These are phyloP conservation scores for Mycosarcoma mackinlayi DNA, from an alignment of 1,284 basidiomycete species.

Conservation along the genomic window DNA sequence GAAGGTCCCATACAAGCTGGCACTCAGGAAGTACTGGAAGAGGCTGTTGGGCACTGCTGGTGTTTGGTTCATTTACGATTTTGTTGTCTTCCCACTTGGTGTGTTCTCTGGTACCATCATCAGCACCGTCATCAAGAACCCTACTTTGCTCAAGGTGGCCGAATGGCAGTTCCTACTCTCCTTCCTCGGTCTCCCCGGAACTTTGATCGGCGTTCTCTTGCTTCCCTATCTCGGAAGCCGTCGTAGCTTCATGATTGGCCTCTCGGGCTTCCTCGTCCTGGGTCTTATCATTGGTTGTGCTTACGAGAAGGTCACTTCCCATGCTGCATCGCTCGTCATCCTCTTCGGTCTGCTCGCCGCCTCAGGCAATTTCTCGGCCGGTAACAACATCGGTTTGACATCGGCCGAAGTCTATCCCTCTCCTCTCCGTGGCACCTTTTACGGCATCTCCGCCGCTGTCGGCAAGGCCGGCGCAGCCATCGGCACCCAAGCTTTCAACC, in stretches of 20 bases:
- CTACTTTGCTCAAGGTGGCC: conserved; percentile 70
- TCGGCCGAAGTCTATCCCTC: conserved; percentile 68
- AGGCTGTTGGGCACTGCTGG: conserved; percentile 48
- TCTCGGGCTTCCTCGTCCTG: conserved; percentile 79
- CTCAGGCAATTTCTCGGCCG: conserved; percentile 78
- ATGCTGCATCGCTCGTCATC: conserved; percentile 76
- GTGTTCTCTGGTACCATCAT: conserved; percentile 64
- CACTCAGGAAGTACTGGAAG: conserved; percentile 77
- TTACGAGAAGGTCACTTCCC: conserved; percentile 77
- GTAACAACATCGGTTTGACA: conserved; percentile 78
- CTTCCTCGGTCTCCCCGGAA: conserved; percentile 77
- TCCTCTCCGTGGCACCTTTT: conserved; percentile 42
- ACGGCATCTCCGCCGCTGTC: conserved; percentile 75
- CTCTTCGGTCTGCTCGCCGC: conserved; percentile 44
- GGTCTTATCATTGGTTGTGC: conserved; percentile 74
- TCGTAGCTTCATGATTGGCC: conserved; percentile 76
- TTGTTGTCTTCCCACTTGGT: conserved; percentile 81
- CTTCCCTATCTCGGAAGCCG: conserved; percentile 35
- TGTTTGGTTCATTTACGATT: conserved; percentile 73
- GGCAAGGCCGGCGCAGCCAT: conserved; percentile 82
- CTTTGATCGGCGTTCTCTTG: conserved; percentile 72
- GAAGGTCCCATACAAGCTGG: conserved; percentile 76
- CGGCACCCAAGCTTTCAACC: conserved; percentile 81
- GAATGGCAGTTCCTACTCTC: conserved; percentile 80
- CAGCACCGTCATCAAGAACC: conserved; percentile 72